Conservation (phyloP, 177 flowering plant genomes). For the Vitis hybrid region DNA sequence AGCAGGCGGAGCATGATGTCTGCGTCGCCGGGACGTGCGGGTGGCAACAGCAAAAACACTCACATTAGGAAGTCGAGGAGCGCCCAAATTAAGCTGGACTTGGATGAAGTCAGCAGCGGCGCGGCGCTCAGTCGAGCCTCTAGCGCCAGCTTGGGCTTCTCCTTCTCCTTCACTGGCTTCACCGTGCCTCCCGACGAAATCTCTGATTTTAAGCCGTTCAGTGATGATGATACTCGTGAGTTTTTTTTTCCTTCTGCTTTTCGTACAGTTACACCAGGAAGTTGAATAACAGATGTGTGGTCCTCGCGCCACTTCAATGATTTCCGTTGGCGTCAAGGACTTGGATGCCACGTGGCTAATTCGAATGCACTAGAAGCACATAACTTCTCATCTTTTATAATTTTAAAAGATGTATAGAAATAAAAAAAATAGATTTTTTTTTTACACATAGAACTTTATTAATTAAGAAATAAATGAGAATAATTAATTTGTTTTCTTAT, state of each 20-base stretch:
- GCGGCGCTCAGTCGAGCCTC: slow-evolving; percentile 93
- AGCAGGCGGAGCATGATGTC: slow-evolving; percentile 45
- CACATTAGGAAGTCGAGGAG: slow-evolving; percentile 85
- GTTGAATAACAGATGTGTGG: too few species aligned
- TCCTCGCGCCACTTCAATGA: too few species aligned
- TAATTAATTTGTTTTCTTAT: too few species aligned
- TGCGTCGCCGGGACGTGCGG: slow-evolving; percentile 54
- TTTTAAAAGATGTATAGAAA: too few species aligned
- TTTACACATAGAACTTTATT: too few species aligned
- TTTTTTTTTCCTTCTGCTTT: neutral
- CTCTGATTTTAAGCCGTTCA: slow-evolving; percentile 57
- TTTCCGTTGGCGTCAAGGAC: too few species aligned
- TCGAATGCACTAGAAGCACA: too few species aligned
- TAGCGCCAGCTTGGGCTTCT: slow-evolving; percentile 91
- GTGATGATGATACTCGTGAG: slow-evolving; percentile 79
- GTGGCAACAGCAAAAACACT: slow-evolving; percentile 27
- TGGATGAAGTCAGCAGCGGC: slow-evolving; percentile 65
- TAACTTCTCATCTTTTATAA: too few species aligned
- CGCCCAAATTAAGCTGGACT: slow-evolving; percentile 70
- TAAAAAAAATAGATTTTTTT: too few species aligned
- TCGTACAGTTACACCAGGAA: neutral
- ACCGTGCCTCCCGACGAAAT: slow-evolving; percentile 74
- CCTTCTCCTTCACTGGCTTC: slow-evolving; percentile 92
- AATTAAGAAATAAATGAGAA: too few species aligned
- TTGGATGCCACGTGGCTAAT: too few species aligned